Evolutionary conservation across 352 stramenopile species (phyloP), one percentile per base, ranked within the genome.

Genomic region (Pythium dissimile): DNA sequence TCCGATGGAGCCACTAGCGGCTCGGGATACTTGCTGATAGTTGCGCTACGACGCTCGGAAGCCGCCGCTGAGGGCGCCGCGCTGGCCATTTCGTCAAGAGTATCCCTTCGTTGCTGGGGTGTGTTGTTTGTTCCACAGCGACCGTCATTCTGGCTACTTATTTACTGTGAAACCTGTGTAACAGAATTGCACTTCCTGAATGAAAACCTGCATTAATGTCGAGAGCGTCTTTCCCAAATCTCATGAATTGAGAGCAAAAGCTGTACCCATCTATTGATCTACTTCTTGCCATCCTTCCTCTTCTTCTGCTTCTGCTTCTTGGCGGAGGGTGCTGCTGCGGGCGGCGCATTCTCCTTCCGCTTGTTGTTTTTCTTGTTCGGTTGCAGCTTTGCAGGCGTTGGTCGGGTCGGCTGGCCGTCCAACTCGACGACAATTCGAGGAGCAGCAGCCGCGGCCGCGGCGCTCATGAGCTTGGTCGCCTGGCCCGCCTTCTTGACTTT

Each of bases 381-480:
- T 21, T 54, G 44, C 6, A n/a, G 10, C 12, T 59, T 20, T 38
- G 10, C 15, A 6, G 45, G 31, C 48, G 32, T 53, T 10, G 20
- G 31, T 26, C 35, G 23, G 16, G 16, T 23, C 12, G 31, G 46
- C 11, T 37, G 44, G 15, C 64, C 71, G 18, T 84, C 76, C 13
- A 89, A 44, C 53, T 94, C 84, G 13, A 94, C 77, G 5, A 94
- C 76, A 15, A 94, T 73, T 23, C 72, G 81, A 9, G 81, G 81
- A 1, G 76, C 70, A 3, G 66, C 61, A 16, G 63, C 72, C 34
- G 65, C 51, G 26, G 52, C 55, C 1, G 67, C 59, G n/a, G 58
- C 54, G 18, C 52, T 58, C 47, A 60, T 42, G 0, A 46, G 3
- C 34, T 67, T 72, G 11, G 30, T 6, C 7, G 37, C 27, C 12